These are phyloP conservation scores for Saprolegnia diclina DNA, from an alignment of 352 stramenopile genomes.

Conservation along the genomic window DNA sequence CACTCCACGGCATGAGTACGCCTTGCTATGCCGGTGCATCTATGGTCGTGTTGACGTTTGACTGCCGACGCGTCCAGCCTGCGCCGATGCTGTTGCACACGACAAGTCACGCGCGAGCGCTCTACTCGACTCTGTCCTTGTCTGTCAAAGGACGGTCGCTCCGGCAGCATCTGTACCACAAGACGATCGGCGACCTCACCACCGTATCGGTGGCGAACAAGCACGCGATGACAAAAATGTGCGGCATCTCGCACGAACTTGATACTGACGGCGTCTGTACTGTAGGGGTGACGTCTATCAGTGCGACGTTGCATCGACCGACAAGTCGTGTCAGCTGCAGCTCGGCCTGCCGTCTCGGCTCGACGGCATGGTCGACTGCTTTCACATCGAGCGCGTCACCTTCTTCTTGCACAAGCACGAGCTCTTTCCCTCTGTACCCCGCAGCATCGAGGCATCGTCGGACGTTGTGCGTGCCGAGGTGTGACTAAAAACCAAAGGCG, in stretches of 20 bases:
- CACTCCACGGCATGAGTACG: background rate
- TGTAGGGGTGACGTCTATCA: background rate
- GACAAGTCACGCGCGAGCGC: background rate
- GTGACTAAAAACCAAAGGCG: no score
- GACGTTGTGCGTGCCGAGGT: no score
- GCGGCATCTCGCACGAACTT: background rate
- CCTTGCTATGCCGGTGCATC: background rate
- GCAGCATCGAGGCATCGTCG: background rate
- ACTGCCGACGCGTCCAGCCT: background rate
- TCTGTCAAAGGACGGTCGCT: background rate
- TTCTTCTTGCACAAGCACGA: constrained; percentile 18
- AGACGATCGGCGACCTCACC: background rate
- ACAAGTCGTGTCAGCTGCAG: constrained; percentile 18
- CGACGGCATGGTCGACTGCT: constrained; percentile 26
- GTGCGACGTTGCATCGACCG: constrained; percentile 8
- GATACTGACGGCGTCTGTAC: background rate
- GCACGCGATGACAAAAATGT: background rate
- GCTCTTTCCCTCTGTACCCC: constrained; percentile 1
- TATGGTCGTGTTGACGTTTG: background rate
- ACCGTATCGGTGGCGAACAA: constrained; percentile 9
- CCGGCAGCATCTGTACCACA: constrained; percentile 19
- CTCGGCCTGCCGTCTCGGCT: constrained; percentile 10
- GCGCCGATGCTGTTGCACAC: constrained; percentile 17
- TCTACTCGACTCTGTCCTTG: constrained; percentile 5
- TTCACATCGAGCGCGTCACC: constrained; percentile 10